These are phyloP conservation scores for Diddensiella santjacobensis DNA, from an alignment of 805 yeast species.

Conservation along the genomic window DNA sequence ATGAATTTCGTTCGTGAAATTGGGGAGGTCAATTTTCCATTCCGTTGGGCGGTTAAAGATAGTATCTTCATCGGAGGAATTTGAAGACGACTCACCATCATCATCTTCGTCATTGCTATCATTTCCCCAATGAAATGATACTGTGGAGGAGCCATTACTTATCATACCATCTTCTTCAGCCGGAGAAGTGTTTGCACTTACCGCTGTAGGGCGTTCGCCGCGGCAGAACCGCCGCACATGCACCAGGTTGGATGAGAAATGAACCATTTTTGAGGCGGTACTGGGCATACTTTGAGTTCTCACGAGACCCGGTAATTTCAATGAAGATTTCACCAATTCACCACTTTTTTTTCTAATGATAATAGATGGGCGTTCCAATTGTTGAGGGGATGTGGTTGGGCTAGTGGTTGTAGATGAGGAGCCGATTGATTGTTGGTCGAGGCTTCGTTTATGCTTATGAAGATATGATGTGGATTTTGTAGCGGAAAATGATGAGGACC, in stretches of 20 bases:
- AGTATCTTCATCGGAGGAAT: slow-evolving; percentile 25
- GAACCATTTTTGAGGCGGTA: slow-evolving; percentile 66
- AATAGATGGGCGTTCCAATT: background rate
- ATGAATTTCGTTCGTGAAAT: background rate
- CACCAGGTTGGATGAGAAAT: slow-evolving; percentile 59
- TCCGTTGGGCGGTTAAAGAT: slow-evolving; percentile 21
- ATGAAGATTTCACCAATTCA: slow-evolving; percentile 74
- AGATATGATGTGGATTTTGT: slow-evolving; percentile 19
- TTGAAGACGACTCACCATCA: slow-evolving; percentile 20
- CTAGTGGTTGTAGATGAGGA: background rate
- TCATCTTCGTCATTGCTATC: slow-evolving; percentile 32
- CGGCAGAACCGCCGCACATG: slow-evolving; percentile 70
- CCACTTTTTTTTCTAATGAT: slow-evolving; percentile 81
- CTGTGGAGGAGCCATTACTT: slow-evolving; percentile 28
- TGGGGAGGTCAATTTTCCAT: slow-evolving; percentile 4
- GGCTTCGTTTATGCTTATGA: slow-evolving; percentile 22
- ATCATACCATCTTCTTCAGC: slow-evolving; percentile 33
- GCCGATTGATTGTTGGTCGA: background rate
- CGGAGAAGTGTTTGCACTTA: slow-evolving; percentile 67
- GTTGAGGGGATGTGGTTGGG: slow-evolving; percentile 3
- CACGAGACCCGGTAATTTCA: slow-evolving; percentile 44
- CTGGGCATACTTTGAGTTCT: slow-evolving; percentile 36
- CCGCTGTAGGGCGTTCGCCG: slow-evolving; percentile 72
- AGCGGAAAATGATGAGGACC: too few relatives aligned
- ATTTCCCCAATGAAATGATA: slow-evolving; percentile 25